These are phyloP conservation scores for Polyporus arcularius DNA, from an alignment of 768 basidiomycete genomes.

Conservation along the genomic window DNA sequence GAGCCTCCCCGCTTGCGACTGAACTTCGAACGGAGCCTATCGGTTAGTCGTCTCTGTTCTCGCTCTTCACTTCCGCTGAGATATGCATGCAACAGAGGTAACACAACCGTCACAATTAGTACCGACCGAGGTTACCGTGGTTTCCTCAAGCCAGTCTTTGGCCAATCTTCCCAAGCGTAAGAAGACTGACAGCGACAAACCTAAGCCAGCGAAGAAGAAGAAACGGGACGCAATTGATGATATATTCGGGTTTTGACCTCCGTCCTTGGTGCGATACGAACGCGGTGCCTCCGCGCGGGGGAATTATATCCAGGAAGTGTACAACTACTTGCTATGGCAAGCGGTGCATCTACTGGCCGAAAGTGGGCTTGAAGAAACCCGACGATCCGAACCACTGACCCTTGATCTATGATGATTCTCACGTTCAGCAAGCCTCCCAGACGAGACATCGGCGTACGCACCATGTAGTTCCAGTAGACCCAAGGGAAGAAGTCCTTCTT, in stretches of 20 bases:
- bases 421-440: not conserved
- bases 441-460: conserved; percentile 26
- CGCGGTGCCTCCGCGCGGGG: not conserved
- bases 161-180: conserved; percentile 18
- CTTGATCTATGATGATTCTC: conserved; percentile 30
- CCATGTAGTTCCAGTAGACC: conserved; percentile 79
- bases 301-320: not conserved
- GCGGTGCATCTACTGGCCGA: conserved; percentile 16
- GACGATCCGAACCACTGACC: conserved; percentile 52
- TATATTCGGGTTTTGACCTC: conserved; percentile 53
- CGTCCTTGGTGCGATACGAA: not conserved
- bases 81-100: not conserved
- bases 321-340: not conserved
- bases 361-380: conserved; percentile 43
- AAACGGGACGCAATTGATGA: conserved; percentile 64
- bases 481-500: conserved; percentile 83
- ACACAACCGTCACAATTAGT: not conserved
- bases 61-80: no score
- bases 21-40: not conserved
- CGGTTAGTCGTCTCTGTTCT: not conserved
- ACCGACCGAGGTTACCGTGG: not conserved
- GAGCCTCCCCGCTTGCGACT: no score
- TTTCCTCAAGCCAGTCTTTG: not conserved
- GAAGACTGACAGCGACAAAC: conserved; percentile 9
- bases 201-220: conserved; percentile 36